phyloP scores from a whole-genome alignment of 768 basidiomycete species.

The Rhodotorula paludigena region DNA sequence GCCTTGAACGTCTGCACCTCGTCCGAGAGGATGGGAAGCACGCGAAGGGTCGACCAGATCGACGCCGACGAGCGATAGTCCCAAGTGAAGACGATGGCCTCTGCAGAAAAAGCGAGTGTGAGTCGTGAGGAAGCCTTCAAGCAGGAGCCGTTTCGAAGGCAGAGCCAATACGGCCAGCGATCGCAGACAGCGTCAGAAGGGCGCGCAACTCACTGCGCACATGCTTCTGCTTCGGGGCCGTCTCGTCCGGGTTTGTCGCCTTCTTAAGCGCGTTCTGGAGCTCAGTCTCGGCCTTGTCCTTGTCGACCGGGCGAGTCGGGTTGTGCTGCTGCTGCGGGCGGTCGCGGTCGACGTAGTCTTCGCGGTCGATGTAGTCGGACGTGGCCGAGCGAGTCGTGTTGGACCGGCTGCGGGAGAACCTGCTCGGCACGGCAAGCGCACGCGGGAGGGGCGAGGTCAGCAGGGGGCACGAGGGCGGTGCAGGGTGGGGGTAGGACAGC shows the following conservation, averaged over 20 bases:
- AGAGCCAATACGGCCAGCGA: neutral
- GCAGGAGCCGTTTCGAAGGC: no score
- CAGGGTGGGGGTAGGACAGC: no score
- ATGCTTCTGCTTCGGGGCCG: constrained; percentile 98
- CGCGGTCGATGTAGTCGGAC: constrained; percentile 34
- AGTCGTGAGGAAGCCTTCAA: no score
- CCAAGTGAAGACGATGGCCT: constrained; percentile 98
- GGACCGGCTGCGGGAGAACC: constrained; percentile 22
- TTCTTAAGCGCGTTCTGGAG: constrained; percentile 95
- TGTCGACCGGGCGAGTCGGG: constrained; percentile 94
- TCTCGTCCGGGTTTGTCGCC: constrained; percentile 89
- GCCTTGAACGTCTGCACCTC: constrained; percentile 99
- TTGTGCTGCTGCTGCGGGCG: constrained; percentile 4
- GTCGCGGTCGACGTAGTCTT: constrained; percentile 14
- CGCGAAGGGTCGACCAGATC: constrained; percentile 94
- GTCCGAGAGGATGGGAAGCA: constrained; percentile 93
- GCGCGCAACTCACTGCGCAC: constrained; percentile 72
- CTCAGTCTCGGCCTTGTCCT: constrained; percentile 94
- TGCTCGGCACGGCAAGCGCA: neutral
- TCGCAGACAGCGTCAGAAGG: no score
- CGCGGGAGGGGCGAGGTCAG: no score
- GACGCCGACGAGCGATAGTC: constrained; percentile 97
- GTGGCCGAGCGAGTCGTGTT: constrained; percentile 14
- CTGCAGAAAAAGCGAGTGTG: constrained; percentile 50
- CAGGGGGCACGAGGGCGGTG: neutral